phyloP scores from a whole-genome alignment of 2,329 filamentous ascomycete species.

The Stenocarpella maydis region DNA sequence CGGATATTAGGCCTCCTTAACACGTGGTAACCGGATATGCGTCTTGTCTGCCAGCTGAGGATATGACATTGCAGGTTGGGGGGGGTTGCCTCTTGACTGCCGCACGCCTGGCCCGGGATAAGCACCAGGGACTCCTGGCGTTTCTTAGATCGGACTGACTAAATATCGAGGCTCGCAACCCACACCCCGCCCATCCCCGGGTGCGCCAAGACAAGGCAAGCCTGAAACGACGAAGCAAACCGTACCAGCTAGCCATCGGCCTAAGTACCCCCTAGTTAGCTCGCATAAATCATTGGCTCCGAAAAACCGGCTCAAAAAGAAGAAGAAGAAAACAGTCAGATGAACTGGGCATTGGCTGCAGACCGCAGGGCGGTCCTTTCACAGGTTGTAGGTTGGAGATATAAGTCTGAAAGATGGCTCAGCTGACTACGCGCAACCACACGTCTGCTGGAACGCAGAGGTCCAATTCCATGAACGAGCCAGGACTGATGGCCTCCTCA shows the following conservation, averaged over 20 bases:
- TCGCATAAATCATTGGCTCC: neutral
- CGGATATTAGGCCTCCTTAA: neutral
- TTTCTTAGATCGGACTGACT: neutral
- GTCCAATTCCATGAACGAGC: too few species aligned
- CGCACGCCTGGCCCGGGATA: neutral
- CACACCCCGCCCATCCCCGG: slow-evolving; percentile 1
- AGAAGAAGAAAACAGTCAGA: too few species aligned
- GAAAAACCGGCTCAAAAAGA: neutral
- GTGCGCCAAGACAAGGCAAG: slow-evolving; percentile 1
- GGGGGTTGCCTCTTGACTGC: neutral
- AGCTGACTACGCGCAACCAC: too few species aligned
- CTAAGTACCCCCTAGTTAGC: neutral
- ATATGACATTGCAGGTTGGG: neutral
- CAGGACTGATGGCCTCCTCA: too few species aligned
- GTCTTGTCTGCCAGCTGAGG: neutral
- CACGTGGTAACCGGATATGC: neutral
- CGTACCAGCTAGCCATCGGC: neutral
- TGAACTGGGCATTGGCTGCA: too few species aligned
- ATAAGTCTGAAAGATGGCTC: too few species aligned
- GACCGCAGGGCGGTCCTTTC: too few species aligned
- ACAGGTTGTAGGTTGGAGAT: too few species aligned
- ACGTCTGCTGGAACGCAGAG: too few species aligned
- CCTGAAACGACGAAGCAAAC: slow-evolving; percentile 19
- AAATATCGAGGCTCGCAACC: slow-evolving; percentile 7
- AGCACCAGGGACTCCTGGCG: neutral